Conservation (phyloP, 202 grass and related monocot genomes). For the Saccharum hybrid region DNA sequence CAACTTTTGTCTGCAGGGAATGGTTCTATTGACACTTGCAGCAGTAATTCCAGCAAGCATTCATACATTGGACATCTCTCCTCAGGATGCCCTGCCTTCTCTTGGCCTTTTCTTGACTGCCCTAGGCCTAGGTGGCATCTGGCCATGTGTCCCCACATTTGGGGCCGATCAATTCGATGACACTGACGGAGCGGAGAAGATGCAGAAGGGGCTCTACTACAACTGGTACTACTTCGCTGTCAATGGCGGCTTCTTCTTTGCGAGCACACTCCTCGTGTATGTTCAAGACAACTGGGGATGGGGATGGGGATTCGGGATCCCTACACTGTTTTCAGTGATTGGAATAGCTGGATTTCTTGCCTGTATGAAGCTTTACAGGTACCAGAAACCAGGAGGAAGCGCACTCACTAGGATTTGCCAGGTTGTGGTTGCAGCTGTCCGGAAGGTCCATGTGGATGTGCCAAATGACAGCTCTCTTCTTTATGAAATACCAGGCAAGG, state of each 20-base stretch:
- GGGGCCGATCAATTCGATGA: constrained; percentile 86
- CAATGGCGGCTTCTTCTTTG: constrained; percentile 44
- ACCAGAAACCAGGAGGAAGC: constrained; percentile 73
- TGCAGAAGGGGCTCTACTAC: constrained; percentile 64
- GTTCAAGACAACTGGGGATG: constrained; percentile 51
- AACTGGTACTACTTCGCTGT: constrained; percentile 50
- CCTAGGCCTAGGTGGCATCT: constrained; percentile 73
- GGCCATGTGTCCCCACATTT: constrained; percentile 84
- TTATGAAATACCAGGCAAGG: constrained; percentile 56
- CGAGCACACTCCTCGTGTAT: constrained; percentile 46
- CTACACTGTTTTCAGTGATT: constrained; percentile 55
- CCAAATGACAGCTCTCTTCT: constrained; percentile 54
- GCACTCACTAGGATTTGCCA: constrained; percentile 67
- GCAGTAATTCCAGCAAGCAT: constrained; percentile 41
- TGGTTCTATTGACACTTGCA: constrained; percentile 61
- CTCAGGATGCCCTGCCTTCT: constrained; percentile 48
- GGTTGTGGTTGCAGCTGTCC: constrained; percentile 58
- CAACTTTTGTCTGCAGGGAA: constrained; percentile 43
- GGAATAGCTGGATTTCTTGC: constrained; percentile 63
- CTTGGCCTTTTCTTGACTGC: constrained; percentile 69
- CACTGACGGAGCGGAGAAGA: constrained; percentile 60
- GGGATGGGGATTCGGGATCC: constrained; percentile 65
- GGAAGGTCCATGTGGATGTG: constrained; percentile 53
- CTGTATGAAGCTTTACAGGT: constrained; percentile 59
- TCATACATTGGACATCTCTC: constrained; percentile 31